Conservation (phyloP, 2,329 filamentous ascomycete species). For the Penicillium decumbens region DNA sequence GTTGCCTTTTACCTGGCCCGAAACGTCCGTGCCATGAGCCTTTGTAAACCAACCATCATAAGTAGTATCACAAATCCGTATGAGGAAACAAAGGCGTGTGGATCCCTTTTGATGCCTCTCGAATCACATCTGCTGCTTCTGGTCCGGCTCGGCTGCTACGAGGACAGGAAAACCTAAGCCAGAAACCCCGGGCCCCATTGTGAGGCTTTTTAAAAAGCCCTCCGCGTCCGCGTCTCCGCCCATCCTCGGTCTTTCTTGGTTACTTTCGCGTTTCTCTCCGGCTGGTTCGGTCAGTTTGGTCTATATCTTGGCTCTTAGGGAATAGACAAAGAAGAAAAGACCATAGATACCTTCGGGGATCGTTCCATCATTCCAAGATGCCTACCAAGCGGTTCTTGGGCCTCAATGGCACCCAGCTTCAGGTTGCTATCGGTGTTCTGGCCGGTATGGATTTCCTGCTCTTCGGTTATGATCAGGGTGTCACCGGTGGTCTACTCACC, state of each 20-base stretch:
- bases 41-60: neutral
- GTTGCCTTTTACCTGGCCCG: neutral
- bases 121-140: neutral
- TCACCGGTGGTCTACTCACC: conserved; percentile 44
- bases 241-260: conserved; percentile 1
- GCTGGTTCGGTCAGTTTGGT: conserved; percentile 5
- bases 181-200: conserved; percentile 3
- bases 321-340: neutral
- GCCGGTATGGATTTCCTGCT: conserved; percentile 43
- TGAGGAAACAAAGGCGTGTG: conserved; percentile 1
- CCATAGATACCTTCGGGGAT: neutral
- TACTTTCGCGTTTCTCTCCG: neutral
- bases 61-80: neutral
- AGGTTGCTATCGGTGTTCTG: conserved; percentile 43
- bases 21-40: neutral
- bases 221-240: conserved; percentile 6
- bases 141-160: conserved; percentile 4
- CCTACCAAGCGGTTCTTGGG: conserved; percentile 34
- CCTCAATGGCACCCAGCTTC: conserved; percentile 39
- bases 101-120: neutral
- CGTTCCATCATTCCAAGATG: conserved; percentile 13
- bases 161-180: conserved; percentile 9
- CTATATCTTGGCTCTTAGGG: neutral
- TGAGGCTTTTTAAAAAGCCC: conserved; percentile 14
- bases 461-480: conserved; percentile 41